Percentiles rank a stretch among this genome's conserved stretches.
phyloP scores from a whole-genome alignment of 2,329 filamentous ascomycete genomes.

The Tympanopsis confertula region DNA sequence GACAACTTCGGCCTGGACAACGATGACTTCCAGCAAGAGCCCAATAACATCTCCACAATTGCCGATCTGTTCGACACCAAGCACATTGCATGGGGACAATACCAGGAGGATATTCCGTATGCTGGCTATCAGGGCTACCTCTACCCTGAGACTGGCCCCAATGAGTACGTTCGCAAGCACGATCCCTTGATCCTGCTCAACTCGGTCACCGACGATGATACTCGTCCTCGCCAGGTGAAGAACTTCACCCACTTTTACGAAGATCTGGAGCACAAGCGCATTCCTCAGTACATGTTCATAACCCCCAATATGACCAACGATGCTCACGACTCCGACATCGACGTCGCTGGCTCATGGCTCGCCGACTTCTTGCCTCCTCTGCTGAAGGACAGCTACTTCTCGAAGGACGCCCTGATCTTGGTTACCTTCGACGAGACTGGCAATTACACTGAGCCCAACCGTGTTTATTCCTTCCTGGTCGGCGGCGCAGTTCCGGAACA shows the following conservation, averaged over 20 bases:
- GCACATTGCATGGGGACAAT: conserved; percentile 57
- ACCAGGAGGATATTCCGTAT: conserved; percentile 70
- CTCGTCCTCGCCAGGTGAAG: conserved; percentile 60
- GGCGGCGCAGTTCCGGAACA: conserved; percentile 59
- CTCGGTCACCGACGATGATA: conserved; percentile 42
- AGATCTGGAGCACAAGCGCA: conserved; percentile 48
- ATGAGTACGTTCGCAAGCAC: conserved; percentile 77
- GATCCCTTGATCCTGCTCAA: conserved; percentile 59
- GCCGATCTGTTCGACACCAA: conserved; percentile 58
- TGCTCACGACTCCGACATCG: conserved; percentile 64
- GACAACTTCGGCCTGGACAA: conserved; percentile 66
- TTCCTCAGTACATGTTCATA: conserved; percentile 65
- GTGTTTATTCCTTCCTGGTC: conserved; percentile 58
- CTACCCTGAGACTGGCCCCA: conserved; percentile 53
- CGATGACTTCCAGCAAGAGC: conserved; percentile 49
- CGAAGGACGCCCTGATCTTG: conserved; percentile 63
- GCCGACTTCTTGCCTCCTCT: conserved; percentile 60
- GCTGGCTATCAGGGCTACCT: conserved; percentile 56
- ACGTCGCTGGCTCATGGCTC: conserved; percentile 57
- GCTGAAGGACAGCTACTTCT: conserved; percentile 58
- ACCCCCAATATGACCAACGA: conserved; percentile 68
- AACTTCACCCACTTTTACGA: conserved; percentile 57
- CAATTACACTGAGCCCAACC: conserved; percentile 56
- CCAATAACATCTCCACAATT: conserved; percentile 51
- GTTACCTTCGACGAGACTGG: conserved; percentile 74